A percentile compares a stretch with the other conserved stretches of the same genome.
Evolutionary conservation across 345 rosid species (phyloP).

Genomic region (Odontarrhena argentea): DNA sequence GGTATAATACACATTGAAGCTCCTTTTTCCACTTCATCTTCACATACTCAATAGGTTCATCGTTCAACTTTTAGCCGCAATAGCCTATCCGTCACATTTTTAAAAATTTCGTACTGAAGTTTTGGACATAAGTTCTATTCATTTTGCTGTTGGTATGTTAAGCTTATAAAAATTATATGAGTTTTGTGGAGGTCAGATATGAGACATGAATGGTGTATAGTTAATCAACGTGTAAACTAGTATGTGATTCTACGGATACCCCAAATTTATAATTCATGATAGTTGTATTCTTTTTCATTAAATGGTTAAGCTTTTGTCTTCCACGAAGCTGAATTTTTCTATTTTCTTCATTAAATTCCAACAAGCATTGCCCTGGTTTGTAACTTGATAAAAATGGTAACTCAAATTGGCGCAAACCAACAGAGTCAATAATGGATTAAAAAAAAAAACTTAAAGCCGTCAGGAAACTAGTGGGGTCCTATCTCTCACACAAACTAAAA

Average conservation of each 20-base stretch:
- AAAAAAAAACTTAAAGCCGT: too few relatives aligned
- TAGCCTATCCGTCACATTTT: slow-evolving; percentile 20
- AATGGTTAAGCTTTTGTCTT: not conserved
- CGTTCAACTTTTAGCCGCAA: not conserved
- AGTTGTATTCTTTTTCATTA: not conserved
- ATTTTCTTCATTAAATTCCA: too few relatives aligned
- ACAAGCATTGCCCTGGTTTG: too few relatives aligned
- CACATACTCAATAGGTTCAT: slow-evolving; percentile 1
- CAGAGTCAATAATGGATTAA: too few relatives aligned
- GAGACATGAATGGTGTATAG: slow-evolving; percentile 8
- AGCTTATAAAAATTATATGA: not conserved
- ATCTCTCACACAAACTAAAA: too few relatives aligned
- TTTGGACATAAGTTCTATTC: slow-evolving; percentile 26
- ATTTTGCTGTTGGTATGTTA: slow-evolving; percentile 27
- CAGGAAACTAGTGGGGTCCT: too few relatives aligned
- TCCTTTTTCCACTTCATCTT: slow-evolving; percentile 29
- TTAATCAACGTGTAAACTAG: slow-evolving; percentile 8
- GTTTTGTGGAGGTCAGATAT: not conserved
- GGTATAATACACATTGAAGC: slow-evolving; percentile 28
- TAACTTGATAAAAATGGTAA: too few relatives aligned
- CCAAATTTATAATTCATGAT: too few relatives aligned
- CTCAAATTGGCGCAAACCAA: too few relatives aligned
- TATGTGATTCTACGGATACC: not conserved
- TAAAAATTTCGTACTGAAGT: slow-evolving; percentile 1
- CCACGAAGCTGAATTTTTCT: not conserved